A percentile compares a stretch with the other conserved stretches of the same genome.
Evolutionary conservation across 2,329 filamentous ascomycete species (phyloP).

Genomic region (Tolypocladium album): DNA sequence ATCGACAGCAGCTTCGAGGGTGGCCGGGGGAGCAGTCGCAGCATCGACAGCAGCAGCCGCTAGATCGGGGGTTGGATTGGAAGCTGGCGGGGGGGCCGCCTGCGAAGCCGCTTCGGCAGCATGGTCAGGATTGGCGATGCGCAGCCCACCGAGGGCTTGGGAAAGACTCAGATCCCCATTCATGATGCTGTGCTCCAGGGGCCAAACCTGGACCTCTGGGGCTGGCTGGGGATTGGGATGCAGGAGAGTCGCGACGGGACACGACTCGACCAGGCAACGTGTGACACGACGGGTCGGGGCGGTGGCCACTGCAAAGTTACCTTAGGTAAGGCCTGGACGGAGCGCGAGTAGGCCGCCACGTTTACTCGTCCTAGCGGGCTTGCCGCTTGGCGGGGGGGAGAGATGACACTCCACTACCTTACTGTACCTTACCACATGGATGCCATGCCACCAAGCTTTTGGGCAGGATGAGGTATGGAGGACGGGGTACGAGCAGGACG

Average conservation of each 20-base stretch:
- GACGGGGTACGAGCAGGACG: too few species aligned
- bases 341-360: background rate
- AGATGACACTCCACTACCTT: background rate
- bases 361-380: background rate
- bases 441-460: too few species aligned
- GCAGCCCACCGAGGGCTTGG: constrained; percentile 82
- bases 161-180: constrained; percentile 88
- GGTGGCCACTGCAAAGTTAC: background rate
- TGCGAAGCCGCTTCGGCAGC: constrained; percentile 24
- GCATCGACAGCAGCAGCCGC: constrained; percentile 5
- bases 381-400: background rate
- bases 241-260: background rate
- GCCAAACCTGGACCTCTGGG: constrained; percentile 13
- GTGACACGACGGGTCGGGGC: constrained; percentile 1
- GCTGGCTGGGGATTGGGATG: constrained; percentile 3
- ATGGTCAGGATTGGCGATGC: constrained; percentile 94
- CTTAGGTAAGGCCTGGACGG: background rate
- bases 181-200: constrained; percentile 44
- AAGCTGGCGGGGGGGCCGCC: background rate
- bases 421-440: background rate
- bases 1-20: constrained; percentile 8
- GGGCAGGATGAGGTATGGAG: too few species aligned
- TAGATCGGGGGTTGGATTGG: constrained; percentile 2
- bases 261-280: background rate
- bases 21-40: background rate